Percentiles rank a stretch among this genome's conserved stretches.
Evolutionary conservation across 305 asterid genomes (phyloP).

Genomic region (Solanum hybrid): DNA sequence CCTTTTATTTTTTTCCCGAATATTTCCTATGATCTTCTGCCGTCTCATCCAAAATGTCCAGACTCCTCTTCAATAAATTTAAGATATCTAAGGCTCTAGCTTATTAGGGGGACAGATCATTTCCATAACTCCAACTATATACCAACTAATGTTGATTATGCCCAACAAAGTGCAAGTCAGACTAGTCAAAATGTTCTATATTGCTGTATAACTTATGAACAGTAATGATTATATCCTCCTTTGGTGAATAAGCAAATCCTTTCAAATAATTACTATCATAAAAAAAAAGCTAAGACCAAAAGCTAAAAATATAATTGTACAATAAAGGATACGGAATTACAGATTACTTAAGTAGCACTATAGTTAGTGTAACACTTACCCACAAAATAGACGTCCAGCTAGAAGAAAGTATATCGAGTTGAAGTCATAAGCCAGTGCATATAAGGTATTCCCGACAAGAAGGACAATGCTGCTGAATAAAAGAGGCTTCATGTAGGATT

Average conservation of each 20-base stretch:
- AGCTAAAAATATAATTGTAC: not conserved
- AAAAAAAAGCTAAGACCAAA: not conserved
- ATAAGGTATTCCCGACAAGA: constrained; percentile 50
- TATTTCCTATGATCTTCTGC: not conserved
- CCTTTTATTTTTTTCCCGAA: not conserved
- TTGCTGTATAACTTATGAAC: not conserved
- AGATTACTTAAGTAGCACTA: not conserved
- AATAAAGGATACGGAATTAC: not conserved
- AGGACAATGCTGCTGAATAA: constrained; percentile 74
- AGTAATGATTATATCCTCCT: not conserved
- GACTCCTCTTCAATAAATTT: not conserved
- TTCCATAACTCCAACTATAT: not conserved
- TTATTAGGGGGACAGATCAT: not conserved
- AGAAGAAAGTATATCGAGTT: constrained; percentile 52
- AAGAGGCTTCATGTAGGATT: constrained; percentile 67
- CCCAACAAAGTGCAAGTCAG: not conserved
- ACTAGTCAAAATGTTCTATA: not conserved
- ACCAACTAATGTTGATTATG: not conserved
- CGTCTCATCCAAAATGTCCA: not conserved
- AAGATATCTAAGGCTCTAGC: not conserved
- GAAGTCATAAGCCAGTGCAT: constrained; percentile 67
- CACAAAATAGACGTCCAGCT: constrained; percentile 60
- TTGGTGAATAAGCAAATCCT: not conserved
- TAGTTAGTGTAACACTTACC: constrained; percentile 28
- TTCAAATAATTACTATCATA: not conserved